Conservation (phyloP, 345 rosid species). For the Citrus reticulata region DNA sequence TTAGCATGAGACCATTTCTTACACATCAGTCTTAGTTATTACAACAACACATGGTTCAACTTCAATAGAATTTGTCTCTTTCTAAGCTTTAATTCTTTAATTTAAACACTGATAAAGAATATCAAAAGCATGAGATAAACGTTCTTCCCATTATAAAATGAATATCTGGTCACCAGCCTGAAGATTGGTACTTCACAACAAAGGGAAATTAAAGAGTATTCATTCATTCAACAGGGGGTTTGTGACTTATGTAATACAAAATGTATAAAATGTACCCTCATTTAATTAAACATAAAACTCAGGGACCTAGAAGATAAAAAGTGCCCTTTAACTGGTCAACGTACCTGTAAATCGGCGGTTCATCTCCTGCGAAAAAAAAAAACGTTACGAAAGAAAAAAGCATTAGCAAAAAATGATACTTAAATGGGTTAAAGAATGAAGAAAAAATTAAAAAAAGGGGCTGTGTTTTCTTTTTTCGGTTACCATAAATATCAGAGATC, state of each 20-base stretch:
- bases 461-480: neutral
- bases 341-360: slow-evolving; percentile 11
- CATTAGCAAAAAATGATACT: neutral
- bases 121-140: neutral
- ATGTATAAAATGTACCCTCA: neutral
- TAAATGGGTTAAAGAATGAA: neutral
- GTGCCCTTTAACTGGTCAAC: neutral
- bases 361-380: neutral
- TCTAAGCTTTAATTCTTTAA: neutral
- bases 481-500: slow-evolving; percentile 58
- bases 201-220: too few relatives aligned
- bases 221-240: neutral
- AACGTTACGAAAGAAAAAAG: too few relatives aligned
- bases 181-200: too few relatives aligned
- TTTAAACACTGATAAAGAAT: neutral
- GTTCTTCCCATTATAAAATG: neutral
- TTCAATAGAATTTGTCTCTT: too few relatives aligned
- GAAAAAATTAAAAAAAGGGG: neutral
- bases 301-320: neutral
- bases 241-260: neutral
- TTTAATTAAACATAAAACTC: too few relatives aligned
- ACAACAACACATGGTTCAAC: neutral
- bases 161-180: too few relatives aligned
- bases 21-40: neutral
- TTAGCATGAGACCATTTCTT: neutral